Base-by-base conservation (phyloP, 1,284 basidiomycete species). In the Xanthoconium separans region DNA sequence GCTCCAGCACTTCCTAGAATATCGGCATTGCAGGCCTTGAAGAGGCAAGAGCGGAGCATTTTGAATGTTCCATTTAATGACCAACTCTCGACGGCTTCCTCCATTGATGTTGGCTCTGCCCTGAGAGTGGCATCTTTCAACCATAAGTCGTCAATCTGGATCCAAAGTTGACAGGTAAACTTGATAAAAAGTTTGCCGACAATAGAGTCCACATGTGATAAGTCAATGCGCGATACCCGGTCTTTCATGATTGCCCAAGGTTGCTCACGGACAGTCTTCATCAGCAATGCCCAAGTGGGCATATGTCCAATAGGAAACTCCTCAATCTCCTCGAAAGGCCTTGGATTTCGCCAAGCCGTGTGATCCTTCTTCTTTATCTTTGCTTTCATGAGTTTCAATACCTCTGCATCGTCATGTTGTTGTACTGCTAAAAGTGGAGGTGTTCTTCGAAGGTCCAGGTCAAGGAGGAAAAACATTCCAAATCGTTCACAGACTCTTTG, bases 381-480 rank as follows among this genome's bases (percentile, higher is more conserved):
- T 22, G 22, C 22, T 2, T 22, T 22, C 22, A 22, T 22, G 22
- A 22, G 22, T 36, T 36, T 36, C 3, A 36, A 7, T 15, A 36
- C 36, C 36, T 37, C 36, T 9, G 7, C 36, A 18, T 37, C 16
- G 10, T 37, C 15, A 7, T 36, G 34, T 7, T 16, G 34, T 7
- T 36, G 34, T 16, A 36, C 12, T 1, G 1, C 11, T 51, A 37
- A 1, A 59, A 18, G 16, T 33, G 51, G 0, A 39, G 31, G 1
- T 22, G 0, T 0, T 18, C 16, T 4, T 44, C 4, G 0, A 63
- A 2, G 1, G 48, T 31, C 2, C 2, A 63, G 22, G 0, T 63
- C 51, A 1, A 44, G 46, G 3, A 64, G 10, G n/a, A 64, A 62
- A 13, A 63, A 64, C 41, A 59, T 57, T 0, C 45, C 4, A 34